phyloP scores from a whole-genome alignment of 768 basidiomycete genomes.

The Symmetrospora coprosmae region DNA sequence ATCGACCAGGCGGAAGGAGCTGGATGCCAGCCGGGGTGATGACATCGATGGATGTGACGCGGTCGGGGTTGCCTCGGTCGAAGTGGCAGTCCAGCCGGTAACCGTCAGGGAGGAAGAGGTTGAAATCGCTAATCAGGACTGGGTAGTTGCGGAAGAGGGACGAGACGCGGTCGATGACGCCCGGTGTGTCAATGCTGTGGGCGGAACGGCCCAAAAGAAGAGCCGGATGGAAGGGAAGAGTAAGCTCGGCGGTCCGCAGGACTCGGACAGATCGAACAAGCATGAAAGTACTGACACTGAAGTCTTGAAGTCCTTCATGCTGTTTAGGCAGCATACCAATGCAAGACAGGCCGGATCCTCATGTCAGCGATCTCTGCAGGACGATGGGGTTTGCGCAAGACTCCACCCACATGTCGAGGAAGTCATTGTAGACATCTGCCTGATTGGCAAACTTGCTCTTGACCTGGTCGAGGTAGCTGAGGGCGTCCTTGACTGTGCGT shows the following conservation, averaged over 20 bases:
- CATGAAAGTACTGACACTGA: conserved; percentile 41
- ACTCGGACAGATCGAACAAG: not conserved
- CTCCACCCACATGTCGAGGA: conserved; percentile 23
- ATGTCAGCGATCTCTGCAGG: not conserved
- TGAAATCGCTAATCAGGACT: conserved; percentile 81
- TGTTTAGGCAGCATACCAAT: conserved; percentile 39
- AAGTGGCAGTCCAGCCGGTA: conserved; percentile 64
- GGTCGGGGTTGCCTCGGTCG: conserved; percentile 11
- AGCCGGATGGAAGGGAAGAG: no score
- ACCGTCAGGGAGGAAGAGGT: conserved; percentile 86
- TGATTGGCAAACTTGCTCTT: conserved; percentile 34
- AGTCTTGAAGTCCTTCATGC: conserved; percentile 99
- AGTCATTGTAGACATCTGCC: conserved; percentile 32
- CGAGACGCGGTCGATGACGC: conserved; percentile 89
- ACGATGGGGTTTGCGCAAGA: not conserved
- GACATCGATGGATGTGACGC: conserved; percentile 33
- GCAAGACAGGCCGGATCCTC: not conserved
- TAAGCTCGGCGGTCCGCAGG: not conserved
- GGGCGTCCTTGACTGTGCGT: conserved; percentile 32
- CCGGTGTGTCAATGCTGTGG: conserved; percentile 84
- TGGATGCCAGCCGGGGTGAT: conserved; percentile 37
- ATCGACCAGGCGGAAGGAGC: not conserved
- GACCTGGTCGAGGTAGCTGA: conserved; percentile 36
- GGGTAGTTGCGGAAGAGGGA: conserved; percentile 83
- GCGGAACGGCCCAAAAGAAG: no score